These are phyloP conservation scores for Hemileccinum hortonii DNA, from an alignment of 1,284 basidiomycete species.

Conservation along the genomic window DNA sequence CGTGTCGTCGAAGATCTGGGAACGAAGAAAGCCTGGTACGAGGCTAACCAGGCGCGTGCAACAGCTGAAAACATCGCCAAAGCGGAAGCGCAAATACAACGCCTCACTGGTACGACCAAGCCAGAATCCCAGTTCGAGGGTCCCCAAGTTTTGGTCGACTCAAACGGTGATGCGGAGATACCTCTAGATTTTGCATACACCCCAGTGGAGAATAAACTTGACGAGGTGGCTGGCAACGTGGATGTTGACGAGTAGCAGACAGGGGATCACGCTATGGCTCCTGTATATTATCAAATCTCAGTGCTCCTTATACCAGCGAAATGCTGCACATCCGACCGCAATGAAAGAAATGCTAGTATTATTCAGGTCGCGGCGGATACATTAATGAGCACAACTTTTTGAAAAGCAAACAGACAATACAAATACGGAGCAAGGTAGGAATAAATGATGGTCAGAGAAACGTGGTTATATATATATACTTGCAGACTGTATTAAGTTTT, in stretches of 20 bases:
- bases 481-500: conserved; percentile 33
- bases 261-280: conserved; percentile 9
- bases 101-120: conserved; percentile 51
- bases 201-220: conserved; percentile 32
- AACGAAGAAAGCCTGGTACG: conserved; percentile 94
- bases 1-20: conserved; percentile 89
- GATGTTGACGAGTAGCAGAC: conserved; percentile 39
- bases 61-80: conserved; percentile 75
- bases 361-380: conserved; percentile 32
- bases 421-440: conserved; percentile 38
- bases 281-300: conserved; percentile 16
- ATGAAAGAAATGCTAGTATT: conserved; percentile 28
- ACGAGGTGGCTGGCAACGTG: conserved; percentile 42
- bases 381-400: conserved; percentile 33
- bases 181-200: conserved; percentile 51
- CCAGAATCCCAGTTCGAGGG: conserved; percentile 47
- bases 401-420: conserved; percentile 32
- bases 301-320: conserved; percentile 19
- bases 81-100: conserved; percentile 77
- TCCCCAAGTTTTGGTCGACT: conserved; percentile 30
- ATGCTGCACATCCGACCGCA: conserved; percentile 9
- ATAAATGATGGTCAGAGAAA: conserved; percentile 34
- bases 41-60: conserved; percentile 69
- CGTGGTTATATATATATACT: conserved; percentile 33
- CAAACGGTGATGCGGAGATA: conserved; percentile 47